Conservation (phyloP, 2,329 filamentous ascomycete species). For the Dothideomycetidae sp. region DNA sequence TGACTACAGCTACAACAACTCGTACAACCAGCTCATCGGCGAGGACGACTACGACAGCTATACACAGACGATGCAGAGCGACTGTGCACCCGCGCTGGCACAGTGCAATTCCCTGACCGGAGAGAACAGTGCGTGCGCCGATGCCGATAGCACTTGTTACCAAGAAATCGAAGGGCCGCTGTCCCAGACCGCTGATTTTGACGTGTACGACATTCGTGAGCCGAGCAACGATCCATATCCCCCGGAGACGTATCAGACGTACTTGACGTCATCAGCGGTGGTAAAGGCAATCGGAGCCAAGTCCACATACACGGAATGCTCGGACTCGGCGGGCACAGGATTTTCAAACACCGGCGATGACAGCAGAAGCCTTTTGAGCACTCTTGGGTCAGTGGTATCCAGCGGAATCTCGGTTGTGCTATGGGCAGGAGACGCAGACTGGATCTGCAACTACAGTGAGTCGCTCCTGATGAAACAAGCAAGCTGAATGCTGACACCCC, state of each 20-base stretch:
- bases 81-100: slow-evolving; percentile 27
- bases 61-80: slow-evolving; percentile 25
- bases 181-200: slow-evolving; percentile 21
- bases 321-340: slow-evolving; percentile 21
- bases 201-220: slow-evolving; percentile 35
- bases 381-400: slow-evolving; percentile 5
- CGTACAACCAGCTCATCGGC: slow-evolving; percentile 23
- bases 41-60: slow-evolving; percentile 16
- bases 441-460: slow-evolving; percentile 41
- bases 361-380: slow-evolving; percentile 3
- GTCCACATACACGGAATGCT: slow-evolving; percentile 27
- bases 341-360: slow-evolving; percentile 31
- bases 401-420: slow-evolving; percentile 35
- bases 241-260: slow-evolving; percentile 29
- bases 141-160: slow-evolving; percentile 25
- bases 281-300: slow-evolving; percentile 33
- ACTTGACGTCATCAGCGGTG: slow-evolving; percentile 27
- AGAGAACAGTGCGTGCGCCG: slow-evolving; percentile 22
- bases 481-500: background rate
- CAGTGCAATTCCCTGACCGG: slow-evolving; percentile 21
- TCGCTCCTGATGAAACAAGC: background rate
- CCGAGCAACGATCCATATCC: slow-evolving; percentile 26
- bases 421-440: slow-evolving; percentile 45
- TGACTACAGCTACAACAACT: slow-evolving; percentile 22
- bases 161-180: slow-evolving; percentile 25